Conservation (phyloP, 164 flowering plant species). For the Amborella trichopoda region DNA sequence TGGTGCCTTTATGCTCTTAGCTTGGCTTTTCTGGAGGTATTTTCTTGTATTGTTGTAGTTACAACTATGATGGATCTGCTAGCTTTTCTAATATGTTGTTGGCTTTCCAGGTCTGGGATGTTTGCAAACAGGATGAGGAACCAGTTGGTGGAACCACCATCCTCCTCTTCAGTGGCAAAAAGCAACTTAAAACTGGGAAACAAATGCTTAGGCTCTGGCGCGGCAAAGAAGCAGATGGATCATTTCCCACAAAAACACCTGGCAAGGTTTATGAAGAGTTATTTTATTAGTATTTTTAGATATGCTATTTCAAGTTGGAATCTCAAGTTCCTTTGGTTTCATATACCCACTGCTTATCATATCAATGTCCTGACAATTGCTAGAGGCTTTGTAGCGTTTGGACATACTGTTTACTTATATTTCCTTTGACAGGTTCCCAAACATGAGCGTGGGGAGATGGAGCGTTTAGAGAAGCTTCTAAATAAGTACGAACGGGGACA, state of each 20-base stretch:
- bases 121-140: constrained; percentile 70
- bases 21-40: too few relatives aligned
- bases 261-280: constrained; percentile 58
- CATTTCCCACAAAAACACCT: constrained; percentile 74
- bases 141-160: constrained; percentile 92
- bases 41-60: too few relatives aligned
- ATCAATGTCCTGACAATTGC: too few relatives aligned
- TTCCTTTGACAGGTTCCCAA: constrained; percentile 69
- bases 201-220: constrained; percentile 92
- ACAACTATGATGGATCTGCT: too few relatives aligned
- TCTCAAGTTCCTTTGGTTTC: too few relatives aligned
- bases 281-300: too few relatives aligned
- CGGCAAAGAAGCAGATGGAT: constrained; percentile 91
- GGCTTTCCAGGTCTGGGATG: constrained; percentile 79
- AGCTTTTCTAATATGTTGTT: neutral
- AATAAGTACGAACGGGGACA: constrained; percentile 96
- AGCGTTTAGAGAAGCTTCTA: constrained; percentile 80
- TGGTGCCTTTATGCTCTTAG: too few relatives aligned
- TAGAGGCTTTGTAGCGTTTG: neutral
- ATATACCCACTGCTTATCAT: too few relatives aligned
- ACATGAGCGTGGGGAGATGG: constrained; percentile 90
- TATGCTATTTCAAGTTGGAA: too few relatives aligned
- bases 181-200: constrained; percentile 90
- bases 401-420: too few relatives aligned
- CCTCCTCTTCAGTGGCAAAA: constrained; percentile 81